A percentile compares a stretch with the other conserved stretches of the same genome.
Conservation (phyloP, 1,139 yeast species). For the Scheffersomyces insectosa region DNA sequence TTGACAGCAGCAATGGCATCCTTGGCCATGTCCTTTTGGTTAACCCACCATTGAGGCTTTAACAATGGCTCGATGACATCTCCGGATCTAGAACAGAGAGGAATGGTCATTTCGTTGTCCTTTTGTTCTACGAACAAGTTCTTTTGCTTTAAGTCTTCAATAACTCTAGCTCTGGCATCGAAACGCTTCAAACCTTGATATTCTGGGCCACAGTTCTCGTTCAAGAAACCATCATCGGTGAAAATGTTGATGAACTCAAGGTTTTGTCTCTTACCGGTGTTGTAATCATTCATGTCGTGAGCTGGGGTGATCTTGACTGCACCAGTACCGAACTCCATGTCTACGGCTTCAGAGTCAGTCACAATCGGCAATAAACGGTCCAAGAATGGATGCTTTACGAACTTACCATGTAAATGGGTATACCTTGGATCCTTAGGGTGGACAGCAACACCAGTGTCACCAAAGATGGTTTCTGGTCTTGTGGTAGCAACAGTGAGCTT, state of each 20-base stretch:
- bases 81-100: constrained; percentile 93
- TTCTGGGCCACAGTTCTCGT: constrained; percentile 86
- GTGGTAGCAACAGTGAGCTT: constrained; percentile 92
- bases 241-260: constrained; percentile 86
- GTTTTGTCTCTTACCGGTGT: constrained; percentile 91
- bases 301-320: constrained; percentile 99
- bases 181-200: constrained; percentile 91
- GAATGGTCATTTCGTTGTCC: constrained; percentile 95
- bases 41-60: constrained; percentile 99
- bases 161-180: constrained; percentile 86
- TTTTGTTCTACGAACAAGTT: constrained; percentile 80
- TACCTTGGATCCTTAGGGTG: constrained; percentile 95
- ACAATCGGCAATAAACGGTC: constrained; percentile 85
- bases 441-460: constrained; percentile 97
- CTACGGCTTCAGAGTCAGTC: constrained; percentile 91
- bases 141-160: constrained; percentile 73
- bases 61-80: constrained; percentile 94
- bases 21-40: constrained; percentile 85
- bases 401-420: constrained; percentile 92
- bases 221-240: constrained; percentile 89
- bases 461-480: constrained; percentile 97
- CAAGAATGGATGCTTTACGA: constrained; percentile 85
- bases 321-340: constrained; percentile 99
- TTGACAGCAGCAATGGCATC: constrained; percentile 86
- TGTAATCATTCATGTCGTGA: constrained; percentile 96